Conservation (phyloP, 306 rosid genomes). For the Fragaria vesca region DNA sequence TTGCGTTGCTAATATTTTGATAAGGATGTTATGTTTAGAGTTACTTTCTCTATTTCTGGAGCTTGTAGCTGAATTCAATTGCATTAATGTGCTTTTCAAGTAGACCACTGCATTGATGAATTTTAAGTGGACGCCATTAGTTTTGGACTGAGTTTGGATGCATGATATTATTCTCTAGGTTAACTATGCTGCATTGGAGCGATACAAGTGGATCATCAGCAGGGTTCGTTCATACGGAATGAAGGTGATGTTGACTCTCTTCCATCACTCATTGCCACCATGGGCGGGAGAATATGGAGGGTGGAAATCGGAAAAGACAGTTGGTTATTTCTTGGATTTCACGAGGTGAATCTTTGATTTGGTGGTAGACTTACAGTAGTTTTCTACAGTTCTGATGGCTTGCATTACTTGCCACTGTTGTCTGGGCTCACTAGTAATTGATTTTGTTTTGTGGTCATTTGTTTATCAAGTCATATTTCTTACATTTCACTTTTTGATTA, state of each 20-base stretch:
- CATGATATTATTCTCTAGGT: slow-evolving; percentile 45
- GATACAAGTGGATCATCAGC: slow-evolving; percentile 88
- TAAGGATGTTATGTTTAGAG: background rate
- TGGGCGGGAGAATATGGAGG: slow-evolving; percentile 98
- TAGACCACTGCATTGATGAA: background rate
- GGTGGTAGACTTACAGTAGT: slow-evolving; percentile 13
- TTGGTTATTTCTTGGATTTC: slow-evolving; percentile 85
- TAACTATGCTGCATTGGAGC: slow-evolving; percentile 92
- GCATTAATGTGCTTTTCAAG: background rate
- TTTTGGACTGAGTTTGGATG: slow-evolving; percentile 24
- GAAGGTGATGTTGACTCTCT: slow-evolving; percentile 97
- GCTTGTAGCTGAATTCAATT: background rate
- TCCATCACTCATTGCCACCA: slow-evolving; percentile 95
- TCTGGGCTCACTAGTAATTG: background rate
- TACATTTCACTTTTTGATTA: background rate
- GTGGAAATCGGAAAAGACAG: slow-evolving; percentile 95
- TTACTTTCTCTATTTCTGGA: background rate
- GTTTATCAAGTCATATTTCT: background rate
- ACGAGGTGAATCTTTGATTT: slow-evolving; percentile 56
- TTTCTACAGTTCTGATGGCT: slow-evolving; percentile 16
- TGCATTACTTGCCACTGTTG: background rate
- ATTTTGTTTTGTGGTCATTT: background rate
- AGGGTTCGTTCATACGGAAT: slow-evolving; percentile 80
- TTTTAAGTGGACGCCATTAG: background rate
- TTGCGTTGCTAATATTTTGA: background rate